Conservation (phyloP, 805 yeast genomes). For the Metschnikowia anglica region DNA sequence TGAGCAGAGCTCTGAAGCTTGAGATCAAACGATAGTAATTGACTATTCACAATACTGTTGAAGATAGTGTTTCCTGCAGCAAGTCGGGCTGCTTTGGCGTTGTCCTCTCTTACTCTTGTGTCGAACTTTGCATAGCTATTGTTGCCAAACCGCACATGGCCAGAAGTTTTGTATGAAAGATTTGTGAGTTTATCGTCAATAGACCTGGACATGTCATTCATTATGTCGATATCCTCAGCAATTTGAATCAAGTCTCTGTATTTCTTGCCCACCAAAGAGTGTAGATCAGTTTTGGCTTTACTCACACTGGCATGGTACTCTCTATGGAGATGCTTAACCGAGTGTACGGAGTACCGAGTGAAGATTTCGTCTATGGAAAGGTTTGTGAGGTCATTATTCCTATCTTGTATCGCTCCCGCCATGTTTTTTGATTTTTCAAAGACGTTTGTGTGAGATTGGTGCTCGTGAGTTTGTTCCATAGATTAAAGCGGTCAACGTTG, state of each 20-base stretch:
- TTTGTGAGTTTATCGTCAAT: conserved; percentile 29
- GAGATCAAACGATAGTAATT: conserved; percentile 32
- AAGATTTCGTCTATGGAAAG: conserved; percentile 37
- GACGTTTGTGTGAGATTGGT: background rate
- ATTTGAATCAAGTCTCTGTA: conserved; percentile 44
- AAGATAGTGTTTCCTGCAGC: conserved; percentile 27
- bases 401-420: conserved; percentile 1
- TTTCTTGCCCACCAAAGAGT: conserved; percentile 38
- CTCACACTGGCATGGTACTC: conserved; percentile 30
- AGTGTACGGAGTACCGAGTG: conserved; percentile 30
- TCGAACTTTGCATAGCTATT: conserved; percentile 24
- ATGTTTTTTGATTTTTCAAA: background rate
- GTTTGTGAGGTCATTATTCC: conserved; percentile 6
- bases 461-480: background rate
- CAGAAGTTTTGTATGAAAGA: conserved; percentile 32
- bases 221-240: conserved; percentile 42
- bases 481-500: background rate
- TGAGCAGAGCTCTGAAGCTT: conserved; percentile 20
- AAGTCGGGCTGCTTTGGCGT: conserved; percentile 22
- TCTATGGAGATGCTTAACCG: conserved; percentile 31
- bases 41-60: conserved; percentile 31
- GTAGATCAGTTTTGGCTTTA: conserved; percentile 34
- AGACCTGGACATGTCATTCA: conserved; percentile 25
- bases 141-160: conserved; percentile 28
- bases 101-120: conserved; percentile 17